Percentiles rank a stretch among this genome's conserved stretches.
Evolutionary conservation across 768 basidiomycete genomes (phyloP).

Genomic region (Collybiopsis confluens): DNA sequence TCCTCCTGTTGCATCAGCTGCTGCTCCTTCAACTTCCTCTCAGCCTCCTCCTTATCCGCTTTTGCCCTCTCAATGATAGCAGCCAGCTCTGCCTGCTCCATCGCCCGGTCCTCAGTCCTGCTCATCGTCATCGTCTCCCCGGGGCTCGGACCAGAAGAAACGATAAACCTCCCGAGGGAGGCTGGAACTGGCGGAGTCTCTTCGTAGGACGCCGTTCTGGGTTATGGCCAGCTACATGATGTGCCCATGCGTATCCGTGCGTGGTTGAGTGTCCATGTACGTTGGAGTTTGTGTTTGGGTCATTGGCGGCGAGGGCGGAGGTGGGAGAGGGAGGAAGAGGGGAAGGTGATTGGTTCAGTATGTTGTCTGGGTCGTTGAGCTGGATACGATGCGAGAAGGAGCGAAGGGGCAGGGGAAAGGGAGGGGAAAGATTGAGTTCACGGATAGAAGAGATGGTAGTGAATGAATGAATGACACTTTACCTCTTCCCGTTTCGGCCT

Average conservation of each 20-base stretch:
- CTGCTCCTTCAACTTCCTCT: too few species aligned
- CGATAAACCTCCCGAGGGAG: not conserved
- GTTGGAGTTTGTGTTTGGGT: not conserved
- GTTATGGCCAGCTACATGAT: too few species aligned
- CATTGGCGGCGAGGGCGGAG: not conserved
- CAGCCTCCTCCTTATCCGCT: constrained; percentile 13
- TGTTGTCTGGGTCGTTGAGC: not conserved
- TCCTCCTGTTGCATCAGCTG: too few species aligned
- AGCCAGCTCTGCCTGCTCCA: not conserved
- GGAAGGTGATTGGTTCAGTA: not conserved
- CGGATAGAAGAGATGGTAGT: not conserved
- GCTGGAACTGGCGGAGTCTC: too few species aligned
- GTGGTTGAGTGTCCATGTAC: not conserved
- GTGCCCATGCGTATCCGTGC: not conserved
- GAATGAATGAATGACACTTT: too few species aligned
- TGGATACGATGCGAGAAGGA: not conserved
- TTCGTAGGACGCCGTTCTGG: too few species aligned
- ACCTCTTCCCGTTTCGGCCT: constrained; percentile 26
- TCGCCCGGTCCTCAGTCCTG: not conserved
- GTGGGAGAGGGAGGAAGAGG: not conserved
- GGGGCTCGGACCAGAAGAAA: too few species aligned
- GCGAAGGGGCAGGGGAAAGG: too few species aligned
- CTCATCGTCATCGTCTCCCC: too few species aligned
- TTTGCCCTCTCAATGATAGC: constrained; percentile 1
- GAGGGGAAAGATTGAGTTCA: not conserved